Base-by-base conservation (phyloP, 2,329 filamentous ascomycete species). In the Pezicula carpinea region DNA sequence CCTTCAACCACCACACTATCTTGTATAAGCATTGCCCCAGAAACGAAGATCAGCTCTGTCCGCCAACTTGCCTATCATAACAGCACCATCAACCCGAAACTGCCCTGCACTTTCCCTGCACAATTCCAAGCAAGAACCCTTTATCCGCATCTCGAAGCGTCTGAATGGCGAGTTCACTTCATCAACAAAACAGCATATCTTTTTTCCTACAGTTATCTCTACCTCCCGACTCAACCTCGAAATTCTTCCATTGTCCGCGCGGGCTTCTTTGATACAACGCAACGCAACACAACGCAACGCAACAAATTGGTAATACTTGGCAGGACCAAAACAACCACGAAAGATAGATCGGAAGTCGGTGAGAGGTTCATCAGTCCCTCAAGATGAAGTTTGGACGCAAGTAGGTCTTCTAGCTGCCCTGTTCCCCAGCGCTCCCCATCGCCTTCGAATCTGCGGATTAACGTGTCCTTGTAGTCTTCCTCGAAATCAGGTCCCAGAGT, bases 401-500 rank as follows among this genome's bases (percentile, higher is more conserved):
- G 79, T 82, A 68, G 65, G 73, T 54, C 34, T 49, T 47, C 55
- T 48, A 50, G 61, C 11, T 50, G 46, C 26, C 42, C 48, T 47
- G 5, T 45, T 49, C 15, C 44, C 50, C 36, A 10, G 17, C 40
- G 1, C 15, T 14, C 26, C 34, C 22, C 4, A 11, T 19, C 32
- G 7, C 1, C 10, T 18, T 18, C 13, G 8, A 29, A 41, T n/a
- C 19, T 18, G 29, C 21, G 7, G 8, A n/a, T n/a, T 18, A 35
- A 18, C 32, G 38, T 39, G 43, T 34, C 21, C 4, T 26, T 18
- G n/a, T 35, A 84, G 81, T 63, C 76, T 95, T 46, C 80, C 87
- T 15, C 82, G 87, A 40, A 90, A 91, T 63, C 87, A 92, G 69
- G 87, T 93, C 62, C 89, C 88, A 40, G 88, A 92, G 70, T 95